Base-by-base conservation (phyloP, 2,329 filamentous ascomycete species). In the Grosmannia huntii region DNA sequence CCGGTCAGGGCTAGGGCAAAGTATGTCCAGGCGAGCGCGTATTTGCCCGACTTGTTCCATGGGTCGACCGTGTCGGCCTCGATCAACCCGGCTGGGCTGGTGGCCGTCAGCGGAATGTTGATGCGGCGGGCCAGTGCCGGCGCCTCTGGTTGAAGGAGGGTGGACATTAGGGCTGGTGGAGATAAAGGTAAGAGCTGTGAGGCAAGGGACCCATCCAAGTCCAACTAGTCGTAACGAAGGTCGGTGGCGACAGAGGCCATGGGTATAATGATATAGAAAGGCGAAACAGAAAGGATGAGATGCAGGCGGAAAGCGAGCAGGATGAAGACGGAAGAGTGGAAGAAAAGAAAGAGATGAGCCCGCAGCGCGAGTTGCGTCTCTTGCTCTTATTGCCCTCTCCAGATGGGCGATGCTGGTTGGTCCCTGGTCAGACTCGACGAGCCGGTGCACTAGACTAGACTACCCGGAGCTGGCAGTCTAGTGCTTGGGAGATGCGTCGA, bases 1-100 rank as follows among this genome's bases (percentile, higher is more conserved):
- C 80, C 78, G 62, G 91, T 78, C 60, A 96, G 70, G 55, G 85
- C 82, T 54, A 95, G 70, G 56, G 87, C 84, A 66, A 96, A 95
- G 71, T 95, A 96, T 16, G 92, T 89, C 84, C 90, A 96, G 59
- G 86, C 89, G 56, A 89, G 73, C 2, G 80, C 90, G 73, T 96
- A 96, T 74, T 95, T 95, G 51, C 86, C 89, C 25, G 90, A 85
- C 67, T 89, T 74, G 28, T 70, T 79, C 86, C 88, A 96, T 27
- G 91, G 89, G 69, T 96, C 91, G 59, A 85, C 73, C 1, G 77
- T 81, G 62, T 83, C 71, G 23, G 83, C 83, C 69, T 85, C 79
- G 50, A 85, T 72, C 36, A 85, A 72, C 16, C 83, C 83, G 0
- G 82, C 74, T 1, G 82, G 81, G 61, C 81, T 85, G 33, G 77